Conservation (phyloP, 1,284 basidiomycete genomes). For the Moesziomyces parantarcticus region DNA sequence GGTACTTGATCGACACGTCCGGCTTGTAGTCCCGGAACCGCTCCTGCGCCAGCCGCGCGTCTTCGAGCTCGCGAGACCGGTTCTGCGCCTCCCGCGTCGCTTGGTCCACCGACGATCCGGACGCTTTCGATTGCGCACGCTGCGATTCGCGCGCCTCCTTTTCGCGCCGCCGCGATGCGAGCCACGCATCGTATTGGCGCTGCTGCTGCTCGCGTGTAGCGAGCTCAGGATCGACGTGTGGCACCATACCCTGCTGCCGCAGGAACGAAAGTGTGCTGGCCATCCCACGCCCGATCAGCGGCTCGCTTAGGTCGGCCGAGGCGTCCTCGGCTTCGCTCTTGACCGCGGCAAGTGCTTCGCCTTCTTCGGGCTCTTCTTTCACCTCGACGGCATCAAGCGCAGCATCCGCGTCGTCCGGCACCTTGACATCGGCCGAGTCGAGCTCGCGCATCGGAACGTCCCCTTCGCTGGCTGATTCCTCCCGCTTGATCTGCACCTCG, state of each 20-base stretch:
- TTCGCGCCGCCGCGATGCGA: constrained; percentile 82
- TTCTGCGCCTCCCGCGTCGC: constrained; percentile 95
- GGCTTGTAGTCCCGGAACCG: constrained; percentile 94
- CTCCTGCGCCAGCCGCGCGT: constrained; percentile 84
- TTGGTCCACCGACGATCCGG: constrained; percentile 78
- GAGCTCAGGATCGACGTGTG: constrained; percentile 76
- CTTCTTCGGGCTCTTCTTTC: constrained; percentile 71
- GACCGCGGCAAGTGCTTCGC: constrained; percentile 11
- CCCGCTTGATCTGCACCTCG: constrained; percentile 69
- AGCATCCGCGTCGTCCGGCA: constrained; percentile 71
- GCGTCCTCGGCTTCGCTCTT: constrained; percentile 1
- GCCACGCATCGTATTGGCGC: constrained; percentile 87
- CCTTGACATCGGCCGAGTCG: constrained; percentile 59
- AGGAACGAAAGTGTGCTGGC: constrained; percentile 88
- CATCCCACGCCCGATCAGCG: constrained; percentile 72
- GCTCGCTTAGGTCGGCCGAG: constrained; percentile 29
- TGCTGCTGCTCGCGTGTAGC: constrained; percentile 84
- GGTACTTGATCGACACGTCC: constrained; percentile 93
- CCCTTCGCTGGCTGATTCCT: constrained; percentile 66
- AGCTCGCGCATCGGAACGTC: constrained; percentile 35
- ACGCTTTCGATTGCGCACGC: constrained; percentile 70
- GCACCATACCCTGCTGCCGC: constrained; percentile 88
- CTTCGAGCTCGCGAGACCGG: constrained; percentile 86
- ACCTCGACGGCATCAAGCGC: constrained; percentile 66
- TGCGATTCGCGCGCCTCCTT: constrained; percentile 84